Evolutionary conservation across 2,329 filamentous ascomycete species (phyloP).

Genomic region (Botrytis elliptica): DNA sequence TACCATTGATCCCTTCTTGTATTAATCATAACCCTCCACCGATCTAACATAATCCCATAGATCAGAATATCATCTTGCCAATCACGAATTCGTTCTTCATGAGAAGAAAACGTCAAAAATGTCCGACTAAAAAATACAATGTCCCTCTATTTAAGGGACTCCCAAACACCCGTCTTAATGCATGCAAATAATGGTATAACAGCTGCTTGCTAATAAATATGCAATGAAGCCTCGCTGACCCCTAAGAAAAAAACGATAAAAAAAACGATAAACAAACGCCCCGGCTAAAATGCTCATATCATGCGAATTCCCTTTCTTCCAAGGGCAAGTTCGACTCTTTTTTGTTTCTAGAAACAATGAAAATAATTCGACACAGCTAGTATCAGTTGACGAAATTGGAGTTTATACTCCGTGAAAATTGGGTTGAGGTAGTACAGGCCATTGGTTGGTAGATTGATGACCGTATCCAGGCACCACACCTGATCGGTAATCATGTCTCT

Average conservation of each 20-base stretch:
- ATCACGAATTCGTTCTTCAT: not conserved
- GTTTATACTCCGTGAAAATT: constrained; percentile 33
- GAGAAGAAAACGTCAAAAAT: not conserved
- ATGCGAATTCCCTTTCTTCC: constrained; percentile 12
- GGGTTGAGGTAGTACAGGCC: constrained; percentile 39
- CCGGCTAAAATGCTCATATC: not conserved
- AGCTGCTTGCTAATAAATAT: not conserved
- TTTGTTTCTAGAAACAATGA: not conserved
- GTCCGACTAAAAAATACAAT: constrained; percentile 1
- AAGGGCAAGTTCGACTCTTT: constrained; percentile 3
- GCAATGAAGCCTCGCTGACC: not conserved
- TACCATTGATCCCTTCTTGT: not conserved
- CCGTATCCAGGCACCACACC: constrained; percentile 66
- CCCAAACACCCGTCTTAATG: constrained; percentile 18
- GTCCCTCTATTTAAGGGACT: not conserved
- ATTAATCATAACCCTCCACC: not conserved
- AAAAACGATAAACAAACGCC: not conserved
- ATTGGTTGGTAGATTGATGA: constrained; percentile 30
- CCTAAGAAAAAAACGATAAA: not conserved
- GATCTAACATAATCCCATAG: not conserved
- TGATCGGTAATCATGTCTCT: constrained; percentile 64
- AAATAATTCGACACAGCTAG: not conserved
- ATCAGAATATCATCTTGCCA: not conserved
- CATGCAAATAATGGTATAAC: constrained; percentile 19
- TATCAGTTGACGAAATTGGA: not conserved